Evolutionary conservation across 1,284 basidiomycete species (phyloP).

Genomic region (Sanghuangporus weigelae): DNA sequence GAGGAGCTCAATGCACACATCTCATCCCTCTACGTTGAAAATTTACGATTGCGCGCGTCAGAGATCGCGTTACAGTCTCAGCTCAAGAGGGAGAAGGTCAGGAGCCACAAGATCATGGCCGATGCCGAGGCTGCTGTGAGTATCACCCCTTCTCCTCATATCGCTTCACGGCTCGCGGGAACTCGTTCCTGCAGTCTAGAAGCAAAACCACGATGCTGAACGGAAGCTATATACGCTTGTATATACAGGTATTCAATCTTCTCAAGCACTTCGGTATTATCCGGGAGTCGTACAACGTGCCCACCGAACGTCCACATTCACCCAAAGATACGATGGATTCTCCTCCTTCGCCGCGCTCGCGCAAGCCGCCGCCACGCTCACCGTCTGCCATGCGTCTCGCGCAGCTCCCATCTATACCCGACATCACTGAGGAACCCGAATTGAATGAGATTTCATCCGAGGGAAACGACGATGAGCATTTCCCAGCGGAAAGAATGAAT

Average conservation of each 20-base stretch:
- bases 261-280: slow-evolving; percentile 61
- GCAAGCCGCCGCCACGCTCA: slow-evolving; percentile 35
- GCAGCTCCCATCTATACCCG: slow-evolving; percentile 9
- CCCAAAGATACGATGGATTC: slow-evolving; percentile 24
- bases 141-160: slow-evolving; percentile 13
- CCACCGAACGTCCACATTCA: slow-evolving; percentile 17
- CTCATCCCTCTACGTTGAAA: slow-evolving; percentile 72
- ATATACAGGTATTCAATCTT: slow-evolving; percentile 49
- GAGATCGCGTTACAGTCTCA: slow-evolving; percentile 70
- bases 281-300: slow-evolving; percentile 52
- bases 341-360: slow-evolving; percentile 37
- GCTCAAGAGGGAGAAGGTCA: slow-evolving; percentile 73
- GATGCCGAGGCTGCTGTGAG: slow-evolving; percentile 72
- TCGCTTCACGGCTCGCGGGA: neutral
- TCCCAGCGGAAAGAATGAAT: neutral
- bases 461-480: neutral
- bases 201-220: neutral
- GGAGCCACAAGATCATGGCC: slow-evolving; percentile 60
- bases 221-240: neutral
- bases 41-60: slow-evolving; percentile 70
- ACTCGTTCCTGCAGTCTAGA: neutral
- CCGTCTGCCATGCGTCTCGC: slow-evolving; percentile 13
- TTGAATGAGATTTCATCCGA: slow-evolving; percentile 9
- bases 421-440: slow-evolving; percentile 17
- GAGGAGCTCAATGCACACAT: slow-evolving; percentile 80